A percentile compares a stretch with the other conserved stretches of the same genome.
phyloP scores from a whole-genome alignment of 768 basidiomycete species.

The Coprinellus aureogranulatus region DNA sequence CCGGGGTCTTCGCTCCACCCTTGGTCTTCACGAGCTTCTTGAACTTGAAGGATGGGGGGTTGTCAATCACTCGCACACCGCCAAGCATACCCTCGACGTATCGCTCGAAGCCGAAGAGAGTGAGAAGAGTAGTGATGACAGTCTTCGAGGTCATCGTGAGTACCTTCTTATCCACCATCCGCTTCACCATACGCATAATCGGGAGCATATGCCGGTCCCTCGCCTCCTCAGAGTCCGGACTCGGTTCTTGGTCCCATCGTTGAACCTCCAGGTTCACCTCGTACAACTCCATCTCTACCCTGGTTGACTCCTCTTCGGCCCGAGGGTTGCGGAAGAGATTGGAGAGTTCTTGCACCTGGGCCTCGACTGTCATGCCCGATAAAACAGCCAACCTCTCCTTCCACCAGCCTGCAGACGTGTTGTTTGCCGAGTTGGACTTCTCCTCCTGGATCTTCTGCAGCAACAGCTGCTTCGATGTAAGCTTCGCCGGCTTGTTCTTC shows the following conservation, averaged over 20 bases:
- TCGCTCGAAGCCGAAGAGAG: constrained; percentile 46
- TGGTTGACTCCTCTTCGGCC: constrained; percentile 40
- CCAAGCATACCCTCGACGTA: constrained; percentile 28
- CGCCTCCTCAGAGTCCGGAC: constrained; percentile 31
- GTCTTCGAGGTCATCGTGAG: constrained; percentile 35
- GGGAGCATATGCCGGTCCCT: constrained; percentile 46
- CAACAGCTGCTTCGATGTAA: constrained; percentile 25
- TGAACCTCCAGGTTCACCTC: constrained; percentile 49
- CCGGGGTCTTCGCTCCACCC: constrained; percentile 25
- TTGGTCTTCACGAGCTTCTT: constrained; percentile 52
- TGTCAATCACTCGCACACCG: constrained; percentile 14
- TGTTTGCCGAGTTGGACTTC: constrained; percentile 40
- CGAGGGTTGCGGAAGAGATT: constrained; percentile 46
- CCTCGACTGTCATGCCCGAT: constrained; percentile 27
- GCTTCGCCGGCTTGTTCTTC: constrained; percentile 14
- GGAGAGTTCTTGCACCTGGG: constrained; percentile 33
- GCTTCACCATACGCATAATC: constrained; percentile 49
- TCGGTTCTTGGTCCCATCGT: constrained; percentile 50
- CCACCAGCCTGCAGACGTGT: constrained; percentile 52
- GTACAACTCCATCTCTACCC: constrained; percentile 51
- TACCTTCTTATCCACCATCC: constrained; percentile 34
- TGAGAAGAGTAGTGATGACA: constrained; percentile 39
- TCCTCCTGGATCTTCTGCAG: constrained; percentile 44
- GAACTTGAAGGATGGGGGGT: constrained; percentile 49
- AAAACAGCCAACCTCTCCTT: constrained; percentile 42